These are phyloP conservation scores for Metschnikowia santaceciliae DNA, from an alignment of 805 yeast species.

Conservation along the genomic window DNA sequence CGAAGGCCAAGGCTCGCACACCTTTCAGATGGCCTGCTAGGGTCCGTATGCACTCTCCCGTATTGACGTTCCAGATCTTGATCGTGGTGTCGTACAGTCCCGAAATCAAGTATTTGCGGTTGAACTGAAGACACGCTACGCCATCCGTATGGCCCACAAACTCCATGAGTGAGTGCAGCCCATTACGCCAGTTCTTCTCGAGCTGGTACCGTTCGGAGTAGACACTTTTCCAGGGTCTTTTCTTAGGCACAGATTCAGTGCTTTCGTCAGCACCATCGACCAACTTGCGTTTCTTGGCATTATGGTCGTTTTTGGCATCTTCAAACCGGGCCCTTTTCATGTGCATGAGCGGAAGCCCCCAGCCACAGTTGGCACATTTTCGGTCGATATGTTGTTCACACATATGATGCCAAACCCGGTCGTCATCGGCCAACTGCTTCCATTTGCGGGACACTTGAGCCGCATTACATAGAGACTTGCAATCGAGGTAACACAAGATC, in stretches of 20 bases:
- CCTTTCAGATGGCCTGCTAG: conserved; percentile 87
- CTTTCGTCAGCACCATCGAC: background rate
- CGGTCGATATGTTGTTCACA: conserved; percentile 97
- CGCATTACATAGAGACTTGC: conserved; percentile 88
- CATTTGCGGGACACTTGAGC: conserved; percentile 88
- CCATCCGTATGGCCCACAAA: conserved; percentile 86
- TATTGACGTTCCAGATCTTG: conserved; percentile 87
- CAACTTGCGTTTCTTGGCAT: background rate
- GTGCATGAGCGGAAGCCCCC: conserved; percentile 96
- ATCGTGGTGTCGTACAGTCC: conserved; percentile 91
- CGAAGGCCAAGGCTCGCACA: conserved; percentile 80
- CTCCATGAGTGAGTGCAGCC: conserved; percentile 56
- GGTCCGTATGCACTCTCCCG: conserved; percentile 74
- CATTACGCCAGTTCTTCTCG: conserved; percentile 93
- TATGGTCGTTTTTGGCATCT: background rate
- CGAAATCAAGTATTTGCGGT: conserved; percentile 70
- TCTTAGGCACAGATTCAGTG: conserved; percentile 8
- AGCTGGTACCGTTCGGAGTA: conserved; percentile 87
- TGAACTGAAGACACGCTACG: conserved; percentile 82
- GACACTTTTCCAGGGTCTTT: conserved; percentile 92
- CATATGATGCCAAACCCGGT: conserved; percentile 96
- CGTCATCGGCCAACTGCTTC: conserved; percentile 91
- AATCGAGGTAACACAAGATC: conserved; percentile 83
- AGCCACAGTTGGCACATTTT: conserved; percentile 96
- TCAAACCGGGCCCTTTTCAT: conserved; percentile 58